Evolutionary conservation across 2,329 filamentous ascomycete genomes (phyloP).

Genomic region (Cytospora piceicola): DNA sequence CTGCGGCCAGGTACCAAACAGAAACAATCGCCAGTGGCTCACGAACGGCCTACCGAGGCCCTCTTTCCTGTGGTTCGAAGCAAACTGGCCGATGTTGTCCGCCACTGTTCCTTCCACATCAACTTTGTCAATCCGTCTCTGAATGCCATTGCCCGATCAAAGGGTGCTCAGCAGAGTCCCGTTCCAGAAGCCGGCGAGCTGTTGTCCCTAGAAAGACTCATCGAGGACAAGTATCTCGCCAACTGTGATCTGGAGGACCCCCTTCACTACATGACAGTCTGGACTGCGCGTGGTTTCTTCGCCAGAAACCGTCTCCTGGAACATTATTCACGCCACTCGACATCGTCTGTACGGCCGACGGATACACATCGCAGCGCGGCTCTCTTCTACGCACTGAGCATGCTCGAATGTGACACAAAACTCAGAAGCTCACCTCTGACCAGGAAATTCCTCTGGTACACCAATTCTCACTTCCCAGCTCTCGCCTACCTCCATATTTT

Average conservation of each 20-base stretch:
- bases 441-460: slow-evolving; percentile 44
- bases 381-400: slow-evolving; percentile 38
- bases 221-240: slow-evolving; percentile 53
- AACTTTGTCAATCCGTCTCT: slow-evolving; percentile 42
- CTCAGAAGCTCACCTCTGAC: slow-evolving; percentile 39
- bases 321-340: slow-evolving; percentile 43
- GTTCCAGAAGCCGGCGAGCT: slow-evolving; percentile 38
- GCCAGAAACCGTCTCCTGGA: slow-evolving; percentile 56
- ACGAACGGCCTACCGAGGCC: slow-evolving; percentile 45
- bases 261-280: slow-evolving; percentile 47
- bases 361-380: slow-evolving; percentile 39
- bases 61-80: slow-evolving; percentile 47
- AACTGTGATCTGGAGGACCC: slow-evolving; percentile 45
- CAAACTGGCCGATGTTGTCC: slow-evolving; percentile 45
- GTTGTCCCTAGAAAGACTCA: slow-evolving; percentile 41
- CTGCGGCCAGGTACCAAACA: slow-evolving; percentile 49
- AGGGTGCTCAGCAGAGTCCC: neutral
- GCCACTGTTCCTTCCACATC: slow-evolving; percentile 41
- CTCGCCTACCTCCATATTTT: slow-evolving; percentile 47
- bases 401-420: slow-evolving; percentile 45
- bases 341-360: slow-evolving; percentile 33
- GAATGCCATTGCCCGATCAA: slow-evolving; percentile 35
- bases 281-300: slow-evolving; percentile 46
- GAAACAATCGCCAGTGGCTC: slow-evolving; percentile 38
- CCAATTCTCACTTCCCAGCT: slow-evolving; percentile 44